phyloP scores from a whole-genome alignment of 345 rosid genomes.

The Arabidopsis arenosa region DNA sequence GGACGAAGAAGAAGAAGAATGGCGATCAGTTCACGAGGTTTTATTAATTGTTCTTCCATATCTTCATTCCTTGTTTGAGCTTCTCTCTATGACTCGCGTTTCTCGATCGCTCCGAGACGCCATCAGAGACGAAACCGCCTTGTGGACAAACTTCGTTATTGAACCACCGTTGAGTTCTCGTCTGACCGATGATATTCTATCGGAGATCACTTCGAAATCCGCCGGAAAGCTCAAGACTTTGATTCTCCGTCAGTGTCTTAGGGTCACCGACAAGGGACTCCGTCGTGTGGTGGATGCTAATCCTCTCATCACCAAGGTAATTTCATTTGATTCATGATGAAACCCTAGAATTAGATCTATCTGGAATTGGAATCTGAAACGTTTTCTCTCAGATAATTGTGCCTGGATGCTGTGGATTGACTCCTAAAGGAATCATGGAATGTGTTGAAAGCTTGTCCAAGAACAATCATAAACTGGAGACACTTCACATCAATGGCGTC shows the following conservation, averaged over 20 bases:
- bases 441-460: slow-evolving; percentile 57
- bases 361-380: neutral
- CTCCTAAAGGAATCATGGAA: slow-evolving; percentile 72
- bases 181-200: slow-evolving; percentile 57
- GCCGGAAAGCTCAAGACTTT: slow-evolving; percentile 58
- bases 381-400: slow-evolving; percentile 51
- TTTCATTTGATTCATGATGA: neutral
- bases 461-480: slow-evolving; percentile 42
- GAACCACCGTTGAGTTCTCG: slow-evolving; percentile 55
- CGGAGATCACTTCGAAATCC: slow-evolving; percentile 54
- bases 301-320: slow-evolving; percentile 68
- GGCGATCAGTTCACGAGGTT: slow-evolving; percentile 60
- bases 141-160: slow-evolving; percentile 59
- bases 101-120: slow-evolving; percentile 61
- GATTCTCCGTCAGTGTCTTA: slow-evolving; percentile 52
- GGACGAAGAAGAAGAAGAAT: slow-evolving; percentile 40
- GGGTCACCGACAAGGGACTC: slow-evolving; percentile 69
- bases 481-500: slow-evolving; percentile 60
- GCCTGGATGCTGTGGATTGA: slow-evolving; percentile 66
- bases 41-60: slow-evolving; percentile 61
- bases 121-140: slow-evolving; percentile 53
- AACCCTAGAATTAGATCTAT: neutral
- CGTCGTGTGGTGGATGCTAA: slow-evolving; percentile 55
- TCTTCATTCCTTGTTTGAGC: slow-evolving; percentile 61
- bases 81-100: slow-evolving; percentile 57